Evolutionary conservation across 1,284 basidiomycete genomes (phyloP).

Genomic region (Cutaneotrichosporon spelunceum): DNA sequence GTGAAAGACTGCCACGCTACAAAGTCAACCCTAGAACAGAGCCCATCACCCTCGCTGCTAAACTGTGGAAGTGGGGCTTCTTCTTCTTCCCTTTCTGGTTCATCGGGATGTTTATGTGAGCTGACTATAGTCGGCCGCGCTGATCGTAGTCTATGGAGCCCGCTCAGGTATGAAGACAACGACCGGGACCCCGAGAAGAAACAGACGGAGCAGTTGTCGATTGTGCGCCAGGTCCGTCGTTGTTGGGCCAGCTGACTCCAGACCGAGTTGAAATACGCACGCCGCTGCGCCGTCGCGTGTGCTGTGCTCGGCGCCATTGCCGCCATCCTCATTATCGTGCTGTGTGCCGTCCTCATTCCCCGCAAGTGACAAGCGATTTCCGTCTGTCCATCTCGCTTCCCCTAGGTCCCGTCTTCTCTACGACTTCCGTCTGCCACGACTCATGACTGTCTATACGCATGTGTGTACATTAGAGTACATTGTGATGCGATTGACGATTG

Average conservation of each 20-base stretch:
- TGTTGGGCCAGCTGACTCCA: slow-evolving; percentile 14
- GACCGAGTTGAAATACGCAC: slow-evolving; percentile 48
- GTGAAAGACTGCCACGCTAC: slow-evolving; percentile 3
- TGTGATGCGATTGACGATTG: slow-evolving; percentile 6
- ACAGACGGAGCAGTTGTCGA: slow-evolving; percentile 44
- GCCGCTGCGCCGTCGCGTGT: slow-evolving; percentile 31
- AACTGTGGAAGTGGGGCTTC: slow-evolving; percentile 45
- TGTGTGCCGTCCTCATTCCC: neutral
- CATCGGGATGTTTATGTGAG: slow-evolving; percentile 42
- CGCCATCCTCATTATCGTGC: slow-evolving; percentile 15
- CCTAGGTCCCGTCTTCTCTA: neutral
- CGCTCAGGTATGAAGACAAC: slow-evolving; percentile 31
- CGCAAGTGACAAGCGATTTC: neutral
- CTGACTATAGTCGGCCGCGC: neutral
- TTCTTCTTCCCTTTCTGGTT: slow-evolving; percentile 44
- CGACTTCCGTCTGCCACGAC: neutral
- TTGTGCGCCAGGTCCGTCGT: slow-evolving; percentile 38
- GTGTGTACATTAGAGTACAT: slow-evolving; percentile 4
- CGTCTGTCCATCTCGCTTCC: neutral
- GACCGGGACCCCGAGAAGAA: slow-evolving; percentile 41
- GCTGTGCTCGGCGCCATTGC: slow-evolving; percentile 24
- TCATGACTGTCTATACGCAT: neutral
- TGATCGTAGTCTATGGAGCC: slow-evolving; percentile 34
- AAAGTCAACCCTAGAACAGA: slow-evolving; percentile 16
- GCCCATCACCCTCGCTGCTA: slow-evolving; percentile 41